phyloP scores from a whole-genome alignment of 1,139 yeast genomes.

The Taphrina populina region DNA sequence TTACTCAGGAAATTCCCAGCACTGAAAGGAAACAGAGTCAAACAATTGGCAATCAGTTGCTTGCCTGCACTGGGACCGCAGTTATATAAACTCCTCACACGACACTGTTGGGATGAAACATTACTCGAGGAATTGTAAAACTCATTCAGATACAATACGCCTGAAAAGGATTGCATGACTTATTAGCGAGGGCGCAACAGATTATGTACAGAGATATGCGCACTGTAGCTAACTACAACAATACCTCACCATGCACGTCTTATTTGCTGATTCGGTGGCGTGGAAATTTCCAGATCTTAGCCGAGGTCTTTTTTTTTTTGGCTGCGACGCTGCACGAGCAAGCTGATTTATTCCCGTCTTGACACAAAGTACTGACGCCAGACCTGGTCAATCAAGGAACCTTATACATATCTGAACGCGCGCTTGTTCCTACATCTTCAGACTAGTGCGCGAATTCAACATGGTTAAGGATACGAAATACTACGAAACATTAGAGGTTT shows the following conservation, averaged over 20 bases:
- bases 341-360: too few relatives aligned
- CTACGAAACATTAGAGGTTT: conserved; percentile 11
- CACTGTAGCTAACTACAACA: too few relatives aligned
- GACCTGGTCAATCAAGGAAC: too few relatives aligned
- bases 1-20: conserved; percentile 26
- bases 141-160: not conserved
- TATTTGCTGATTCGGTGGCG: too few relatives aligned
- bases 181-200: too few relatives aligned
- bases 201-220: too few relatives aligned
- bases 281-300: conserved; percentile 21
- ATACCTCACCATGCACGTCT: too few relatives aligned
- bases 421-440: too few relatives aligned
- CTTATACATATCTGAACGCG: too few relatives aligned
- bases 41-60: conserved; percentile 58
- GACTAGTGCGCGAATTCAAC: not conserved
- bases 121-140: conserved; percentile 37
- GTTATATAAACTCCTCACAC: conserved; percentile 64
- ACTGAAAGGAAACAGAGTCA: conserved; percentile 13
- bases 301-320: conserved; percentile 4
- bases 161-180: too few relatives aligned
- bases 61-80: conserved; percentile 71
- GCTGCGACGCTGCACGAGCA: too few relatives aligned
- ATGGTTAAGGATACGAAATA: conserved; percentile 15
- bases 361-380: too few relatives aligned
- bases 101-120: conserved; percentile 65